phyloP scores from a whole-genome alignment of 352 stramenopile genomes.

The Blastocystis sp. region DNA sequence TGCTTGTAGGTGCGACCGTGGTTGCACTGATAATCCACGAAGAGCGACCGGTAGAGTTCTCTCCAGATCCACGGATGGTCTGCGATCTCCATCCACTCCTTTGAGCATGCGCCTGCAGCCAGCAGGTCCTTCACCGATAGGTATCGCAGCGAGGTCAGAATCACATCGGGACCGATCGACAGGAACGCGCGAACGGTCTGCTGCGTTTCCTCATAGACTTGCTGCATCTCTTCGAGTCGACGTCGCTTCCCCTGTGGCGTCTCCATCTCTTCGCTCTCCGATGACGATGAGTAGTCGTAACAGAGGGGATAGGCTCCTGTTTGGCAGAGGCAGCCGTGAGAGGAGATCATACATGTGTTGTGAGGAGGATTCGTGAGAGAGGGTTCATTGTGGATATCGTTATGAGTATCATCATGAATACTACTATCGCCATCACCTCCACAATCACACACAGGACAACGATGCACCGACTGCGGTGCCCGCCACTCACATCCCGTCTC shows the following conservation, averaged over 20 bases:
- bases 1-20: neutral
- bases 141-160: neutral
- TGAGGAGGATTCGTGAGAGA: too few species aligned
- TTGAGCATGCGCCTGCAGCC: neutral
- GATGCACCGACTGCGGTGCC: neutral
- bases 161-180: neutral
- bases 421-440: too few species aligned
- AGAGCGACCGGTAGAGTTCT: neutral
- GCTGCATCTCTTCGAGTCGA: neutral
- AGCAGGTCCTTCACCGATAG: neutral
- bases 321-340: neutral
- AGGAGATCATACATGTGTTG: neutral
- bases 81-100: neutral
- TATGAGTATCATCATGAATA: too few species aligned
- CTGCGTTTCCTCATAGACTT: neutral
- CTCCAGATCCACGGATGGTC: neutral
- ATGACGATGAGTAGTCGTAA: slow-evolving; percentile 27
- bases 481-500: neutral
- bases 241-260: neutral
- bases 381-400: too few species aligned
- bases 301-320: neutral
- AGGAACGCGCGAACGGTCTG: neutral
- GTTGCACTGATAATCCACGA: slow-evolving; percentile 10
- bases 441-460: neutral
- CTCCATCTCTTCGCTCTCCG: neutral